A percentile compares a stretch with the other conserved stretches of the same genome.
Conservation (phyloP, 371 early-diverging fungal genomes). For the Cokeromyces recurvatus region DNA sequence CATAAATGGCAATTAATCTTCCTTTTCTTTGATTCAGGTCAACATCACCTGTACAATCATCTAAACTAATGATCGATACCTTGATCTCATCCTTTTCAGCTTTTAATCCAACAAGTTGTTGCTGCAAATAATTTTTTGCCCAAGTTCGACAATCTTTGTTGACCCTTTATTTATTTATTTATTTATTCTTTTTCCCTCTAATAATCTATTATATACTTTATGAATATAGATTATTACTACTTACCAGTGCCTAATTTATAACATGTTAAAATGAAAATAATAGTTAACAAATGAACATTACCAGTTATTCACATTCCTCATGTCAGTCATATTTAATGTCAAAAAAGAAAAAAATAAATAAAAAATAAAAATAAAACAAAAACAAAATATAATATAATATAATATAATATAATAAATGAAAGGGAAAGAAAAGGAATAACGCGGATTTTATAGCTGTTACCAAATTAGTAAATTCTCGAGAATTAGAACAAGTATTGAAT, state of each 20-base stretch:
- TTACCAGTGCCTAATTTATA: slow-evolving; percentile 36
- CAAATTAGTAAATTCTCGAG: too few species aligned
- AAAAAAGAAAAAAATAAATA: too few species aligned
- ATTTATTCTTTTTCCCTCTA: too few species aligned
- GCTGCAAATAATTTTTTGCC: slow-evolving; percentile 75
- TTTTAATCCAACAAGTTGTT: slow-evolving; percentile 45
- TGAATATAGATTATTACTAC: neutral
- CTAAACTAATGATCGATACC: slow-evolving; percentile 55
- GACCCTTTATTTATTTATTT: slow-evolving; percentile 73
- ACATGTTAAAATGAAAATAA: neutral
- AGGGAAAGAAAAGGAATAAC: too few species aligned
- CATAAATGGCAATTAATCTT: slow-evolving; percentile 84
- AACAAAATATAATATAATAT: too few species aligned
- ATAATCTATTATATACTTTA: slow-evolving; percentile 5
- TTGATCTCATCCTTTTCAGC: slow-evolving; percentile 40
- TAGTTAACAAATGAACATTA: slow-evolving; percentile 18
- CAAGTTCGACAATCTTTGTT: slow-evolving; percentile 88
- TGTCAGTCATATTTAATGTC: slow-evolving; percentile 52
- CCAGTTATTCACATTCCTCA: slow-evolving; percentile 85
- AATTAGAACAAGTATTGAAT: too few species aligned
- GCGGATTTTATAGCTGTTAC: too few species aligned
- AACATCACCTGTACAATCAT: slow-evolving; percentile 75
- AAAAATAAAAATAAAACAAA: too few species aligned
- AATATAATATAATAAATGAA: too few species aligned
- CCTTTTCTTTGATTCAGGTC: slow-evolving; percentile 93